Evolutionary conservation across 371 early-diverging fungal genomes (phyloP).

Genomic region (Mucor circinelloides): DNA sequence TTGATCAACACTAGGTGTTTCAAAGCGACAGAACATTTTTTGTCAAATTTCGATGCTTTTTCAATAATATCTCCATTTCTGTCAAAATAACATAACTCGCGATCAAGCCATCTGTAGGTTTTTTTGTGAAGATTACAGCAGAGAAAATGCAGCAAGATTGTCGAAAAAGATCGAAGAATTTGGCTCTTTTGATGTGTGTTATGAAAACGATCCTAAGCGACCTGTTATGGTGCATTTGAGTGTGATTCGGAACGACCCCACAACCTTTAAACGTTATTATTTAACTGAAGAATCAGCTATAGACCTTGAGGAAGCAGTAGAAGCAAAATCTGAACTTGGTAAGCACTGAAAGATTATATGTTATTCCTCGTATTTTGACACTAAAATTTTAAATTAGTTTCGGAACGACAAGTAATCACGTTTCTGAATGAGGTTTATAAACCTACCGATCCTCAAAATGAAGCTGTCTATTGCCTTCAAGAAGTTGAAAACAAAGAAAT

Average conservation of each 20-base stretch:
- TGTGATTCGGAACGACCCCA: conserved; percentile 19
- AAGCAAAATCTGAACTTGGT: conserved; percentile 22
- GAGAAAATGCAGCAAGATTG: conserved; percentile 18
- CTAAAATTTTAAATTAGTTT: conserved; percentile 9
- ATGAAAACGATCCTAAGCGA: conserved; percentile 19
- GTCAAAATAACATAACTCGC: conserved; percentile 18
- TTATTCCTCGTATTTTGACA: conserved; percentile 8
- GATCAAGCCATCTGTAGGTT: conserved; percentile 21
- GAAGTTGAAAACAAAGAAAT: conserved; percentile 25
- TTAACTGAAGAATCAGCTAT: conserved; percentile 21
- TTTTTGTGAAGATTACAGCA: conserved; percentile 19
- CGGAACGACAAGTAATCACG: conserved; percentile 16
- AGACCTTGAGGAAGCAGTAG: conserved; percentile 6
- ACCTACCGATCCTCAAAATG: conserved; percentile 22
- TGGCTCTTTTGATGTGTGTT: conserved; percentile 19
- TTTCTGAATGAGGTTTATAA: conserved; percentile 24
- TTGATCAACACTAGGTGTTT: too few relatives aligned
- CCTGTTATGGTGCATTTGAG: conserved; percentile 18
- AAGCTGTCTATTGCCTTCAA: conserved; percentile 23
- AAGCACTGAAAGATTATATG: conserved; percentile 17
- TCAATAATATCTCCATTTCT: too few relatives aligned
- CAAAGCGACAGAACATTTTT: too few relatives aligned
- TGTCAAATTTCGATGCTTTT: too few relatives aligned
- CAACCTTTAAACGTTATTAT: conserved; percentile 20
- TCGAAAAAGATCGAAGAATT: conserved; percentile 13